Conservation (phyloP, 768 basidiomycete species). For the Boletus sp. region DNA sequence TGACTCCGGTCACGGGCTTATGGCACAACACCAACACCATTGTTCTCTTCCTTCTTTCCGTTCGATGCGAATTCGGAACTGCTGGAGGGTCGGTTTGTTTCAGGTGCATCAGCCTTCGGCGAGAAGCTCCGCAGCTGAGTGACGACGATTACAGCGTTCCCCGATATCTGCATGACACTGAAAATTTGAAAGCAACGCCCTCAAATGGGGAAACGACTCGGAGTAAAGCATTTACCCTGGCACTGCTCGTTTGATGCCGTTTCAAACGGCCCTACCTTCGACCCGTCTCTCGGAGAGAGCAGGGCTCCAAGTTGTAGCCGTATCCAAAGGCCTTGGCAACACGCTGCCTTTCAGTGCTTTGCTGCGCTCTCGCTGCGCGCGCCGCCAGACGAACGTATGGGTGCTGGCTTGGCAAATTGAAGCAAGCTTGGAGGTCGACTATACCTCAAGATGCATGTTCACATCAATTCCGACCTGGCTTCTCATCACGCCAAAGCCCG, state of each 20-base stretch:
- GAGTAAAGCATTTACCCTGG: background rate
- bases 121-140: too few species aligned
- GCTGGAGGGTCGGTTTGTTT: too few species aligned
- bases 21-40: too few species aligned
- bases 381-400: background rate
- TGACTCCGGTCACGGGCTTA: too few species aligned
- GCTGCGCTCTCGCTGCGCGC: background rate
- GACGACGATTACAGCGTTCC: too few species aligned
- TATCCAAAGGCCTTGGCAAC: too few species aligned
- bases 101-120: too few species aligned
- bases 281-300: background rate
- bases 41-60: too few species aligned
- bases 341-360: background rate
- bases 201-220: background rate
- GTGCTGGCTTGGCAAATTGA: background rate
- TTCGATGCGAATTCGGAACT: too few species aligned
- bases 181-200: too few species aligned
- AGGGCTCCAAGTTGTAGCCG: too few species aligned
- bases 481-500: background rate
- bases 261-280: background rate
- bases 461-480: background rate
- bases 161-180: background rate
- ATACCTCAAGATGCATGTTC: background rate
- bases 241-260: background rate
- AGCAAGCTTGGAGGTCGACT: background rate